A percentile compares a stretch with the other conserved stretches of the same genome.
Evolutionary conservation across 2,329 filamentous ascomycete species (phyloP).

Genomic region (Sporothrix variecibatus): DNA sequence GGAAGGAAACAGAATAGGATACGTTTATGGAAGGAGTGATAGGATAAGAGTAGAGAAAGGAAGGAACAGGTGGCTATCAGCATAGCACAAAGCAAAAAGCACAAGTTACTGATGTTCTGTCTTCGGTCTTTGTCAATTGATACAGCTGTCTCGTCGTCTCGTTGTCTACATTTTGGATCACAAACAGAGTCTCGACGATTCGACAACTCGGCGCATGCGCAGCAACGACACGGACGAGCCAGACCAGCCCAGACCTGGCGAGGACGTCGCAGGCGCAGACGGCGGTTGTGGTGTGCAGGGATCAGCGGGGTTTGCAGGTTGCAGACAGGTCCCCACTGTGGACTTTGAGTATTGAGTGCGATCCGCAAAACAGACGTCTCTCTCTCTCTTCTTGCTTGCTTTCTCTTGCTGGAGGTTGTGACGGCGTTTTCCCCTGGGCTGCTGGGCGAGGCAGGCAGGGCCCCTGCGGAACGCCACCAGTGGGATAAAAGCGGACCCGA

Average conservation of each 20-base stretch:
- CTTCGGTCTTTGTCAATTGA: neutral
- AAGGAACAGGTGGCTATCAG: neutral
- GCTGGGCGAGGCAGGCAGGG: neutral
- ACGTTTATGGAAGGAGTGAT: neutral
- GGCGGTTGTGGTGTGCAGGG: constrained; percentile 17
- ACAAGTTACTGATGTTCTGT: neutral
- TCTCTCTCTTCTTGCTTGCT: neutral
- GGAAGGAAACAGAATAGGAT: neutral
- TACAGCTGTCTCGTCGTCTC: neutral
- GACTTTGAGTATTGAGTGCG: neutral
- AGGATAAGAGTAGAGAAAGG: neutral
- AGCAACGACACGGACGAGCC: neutral
- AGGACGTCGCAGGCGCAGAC: neutral
- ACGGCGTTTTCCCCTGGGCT: neutral
- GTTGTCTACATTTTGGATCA: neutral
- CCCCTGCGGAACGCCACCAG: neutral
- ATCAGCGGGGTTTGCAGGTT: constrained; percentile 14
- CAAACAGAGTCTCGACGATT: neutral
- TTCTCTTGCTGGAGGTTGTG: neutral
- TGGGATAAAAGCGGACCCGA: neutral
- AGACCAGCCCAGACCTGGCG: constrained; percentile 9
- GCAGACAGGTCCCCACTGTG: constrained; percentile 3
- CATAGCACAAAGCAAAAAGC: neutral
- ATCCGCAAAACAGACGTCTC: constrained; percentile 1
- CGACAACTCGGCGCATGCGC: neutral